These are phyloP conservation scores for Kluyveromyces siamensis DNA, from an alignment of 805 yeast species.

Conservation along the genomic window DNA sequence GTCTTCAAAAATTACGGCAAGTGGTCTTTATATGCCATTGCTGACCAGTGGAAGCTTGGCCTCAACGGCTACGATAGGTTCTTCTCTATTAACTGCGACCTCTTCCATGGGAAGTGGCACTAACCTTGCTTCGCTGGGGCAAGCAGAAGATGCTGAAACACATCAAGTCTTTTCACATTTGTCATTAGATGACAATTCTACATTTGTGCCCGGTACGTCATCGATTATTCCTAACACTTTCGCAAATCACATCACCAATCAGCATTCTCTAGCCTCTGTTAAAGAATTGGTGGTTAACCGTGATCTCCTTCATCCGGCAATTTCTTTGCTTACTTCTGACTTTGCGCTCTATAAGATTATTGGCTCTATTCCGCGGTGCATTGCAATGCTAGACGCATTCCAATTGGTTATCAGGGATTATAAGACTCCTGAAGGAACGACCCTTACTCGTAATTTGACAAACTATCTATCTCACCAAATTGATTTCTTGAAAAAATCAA, in stretches of 20 bases:
- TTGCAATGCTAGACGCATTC: slow-evolving; percentile 78
- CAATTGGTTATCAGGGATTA: slow-evolving; percentile 72
- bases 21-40: slow-evolving; percentile 27
- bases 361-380: slow-evolving; percentile 82
- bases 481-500: slow-evolving; percentile 80
- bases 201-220: slow-evolving; percentile 32
- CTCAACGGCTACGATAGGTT: slow-evolving; percentile 13
- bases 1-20: slow-evolving; percentile 28
- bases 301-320: slow-evolving; percentile 76
- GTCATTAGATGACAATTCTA: slow-evolving; percentile 21
- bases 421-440: slow-evolving; percentile 74
- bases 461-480: slow-evolving; percentile 85
- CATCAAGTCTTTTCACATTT: slow-evolving; percentile 14
- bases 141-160: slow-evolving; percentile 1
- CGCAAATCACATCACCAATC: slow-evolving; percentile 17
- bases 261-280: slow-evolving; percentile 22
- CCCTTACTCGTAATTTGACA: slow-evolving; percentile 80
- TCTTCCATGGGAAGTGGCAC: slow-evolving; percentile 4
- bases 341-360: slow-evolving; percentile 78
- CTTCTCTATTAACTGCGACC: slow-evolving; percentile 5
- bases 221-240: slow-evolving; percentile 38
- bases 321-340: slow-evolving; percentile 67
- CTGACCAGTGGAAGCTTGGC: slow-evolving; percentile 22
- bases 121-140: slow-evolving; percentile 1
- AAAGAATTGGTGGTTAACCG: slow-evolving; percentile 26